Conservation (phyloP, 441 rosid species). For the Croton laevigatus region DNA sequence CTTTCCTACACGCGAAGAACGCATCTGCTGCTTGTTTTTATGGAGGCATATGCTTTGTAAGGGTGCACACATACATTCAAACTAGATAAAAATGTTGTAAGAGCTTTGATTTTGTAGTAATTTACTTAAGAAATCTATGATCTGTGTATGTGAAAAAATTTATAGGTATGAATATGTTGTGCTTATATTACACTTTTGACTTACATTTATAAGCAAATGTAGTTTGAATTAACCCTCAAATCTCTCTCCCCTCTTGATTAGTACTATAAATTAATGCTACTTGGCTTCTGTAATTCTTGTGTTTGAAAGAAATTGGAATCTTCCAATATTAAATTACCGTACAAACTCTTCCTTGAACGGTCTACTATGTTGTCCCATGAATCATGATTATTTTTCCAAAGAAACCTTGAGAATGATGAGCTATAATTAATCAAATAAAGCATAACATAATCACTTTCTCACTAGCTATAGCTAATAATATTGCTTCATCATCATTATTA, state of each 20-base stretch:
- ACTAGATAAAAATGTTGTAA: constrained; percentile 33
- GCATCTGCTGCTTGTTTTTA: constrained; percentile 48
- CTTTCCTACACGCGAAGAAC: too few relatives aligned
- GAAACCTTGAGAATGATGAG: too few relatives aligned
- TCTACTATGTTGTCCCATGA: too few relatives aligned
- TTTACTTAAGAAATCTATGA: constrained; percentile 23
- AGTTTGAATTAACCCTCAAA: constrained; percentile 21
- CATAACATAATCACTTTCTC: too few relatives aligned
- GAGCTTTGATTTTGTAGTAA: constrained; percentile 36
- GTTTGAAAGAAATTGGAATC: too few relatives aligned
- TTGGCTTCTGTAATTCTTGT: not conserved
- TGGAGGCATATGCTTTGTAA: constrained; percentile 45
- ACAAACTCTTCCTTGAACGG: too few relatives aligned
- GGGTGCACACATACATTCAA: constrained; percentile 27
- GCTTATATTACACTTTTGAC: constrained; percentile 34
- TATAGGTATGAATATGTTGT: constrained; percentile 41
- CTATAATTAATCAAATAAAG: too few relatives aligned
- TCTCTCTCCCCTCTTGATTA: not conserved
- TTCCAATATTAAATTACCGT: too few relatives aligned
- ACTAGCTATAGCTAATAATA: too few relatives aligned
- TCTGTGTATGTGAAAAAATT: constrained; percentile 46
- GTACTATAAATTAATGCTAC: not conserved
- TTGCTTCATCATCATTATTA: too few relatives aligned
- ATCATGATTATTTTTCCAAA: too few relatives aligned
- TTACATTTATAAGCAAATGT: constrained; percentile 26